Base-by-base conservation (phyloP, 2,329 filamentous ascomycete species). In the Penicillium aurantiogriseum region DNA sequence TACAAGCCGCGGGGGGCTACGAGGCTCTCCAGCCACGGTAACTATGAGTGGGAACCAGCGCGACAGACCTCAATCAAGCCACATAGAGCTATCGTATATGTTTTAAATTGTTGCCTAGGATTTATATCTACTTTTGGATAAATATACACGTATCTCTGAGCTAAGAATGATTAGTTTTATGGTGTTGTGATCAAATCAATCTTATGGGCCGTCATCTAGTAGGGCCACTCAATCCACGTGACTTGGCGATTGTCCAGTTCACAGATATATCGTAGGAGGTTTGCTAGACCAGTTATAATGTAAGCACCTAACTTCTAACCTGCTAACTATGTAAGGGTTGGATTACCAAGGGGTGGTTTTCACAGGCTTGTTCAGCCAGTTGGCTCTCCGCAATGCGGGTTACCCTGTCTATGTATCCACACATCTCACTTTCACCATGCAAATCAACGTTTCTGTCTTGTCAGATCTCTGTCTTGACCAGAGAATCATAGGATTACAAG, bases 161-260 rank as follows among this genome's bases (percentile, higher is more conserved):
- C 15, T 25, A 31, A 35, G 5, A n/a, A 25, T n/a, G 17, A 0
- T n/a, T 3, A 4, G n/a, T n/a, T 23, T 7, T 11, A n/a, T 35
- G 13, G 8, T 6, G 27, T n/a, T 6, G 1, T 33, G 27, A n/a
- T 43, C 25, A 9, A 29, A 29, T 25, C 2, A 51, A 50, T 21
- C 15, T 5, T 0, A 25, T 33, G 2, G 5, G 29, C 2, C 2
- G 17, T 46, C 21, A 21, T 5, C 7, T 4, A 38, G 9, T 53
- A 53, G 50, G 50, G 50, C 21, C 31, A 19, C 1, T 2, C 1
- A 10, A 17, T 38, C 17, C 50, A 53, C 40, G 50, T 53, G 50
- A 53, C 31, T 29, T 3, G 7, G n/a, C 1, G 9, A 35, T 35
- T 35, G 5, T 15, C 31, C 5, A 43, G 45, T 25, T 25, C 44